A percentile compares a stretch with the other conserved stretches of the same genome.
phyloP scores from a whole-genome alignment of 768 basidiomycete species.

The Dendrothele bispora region DNA sequence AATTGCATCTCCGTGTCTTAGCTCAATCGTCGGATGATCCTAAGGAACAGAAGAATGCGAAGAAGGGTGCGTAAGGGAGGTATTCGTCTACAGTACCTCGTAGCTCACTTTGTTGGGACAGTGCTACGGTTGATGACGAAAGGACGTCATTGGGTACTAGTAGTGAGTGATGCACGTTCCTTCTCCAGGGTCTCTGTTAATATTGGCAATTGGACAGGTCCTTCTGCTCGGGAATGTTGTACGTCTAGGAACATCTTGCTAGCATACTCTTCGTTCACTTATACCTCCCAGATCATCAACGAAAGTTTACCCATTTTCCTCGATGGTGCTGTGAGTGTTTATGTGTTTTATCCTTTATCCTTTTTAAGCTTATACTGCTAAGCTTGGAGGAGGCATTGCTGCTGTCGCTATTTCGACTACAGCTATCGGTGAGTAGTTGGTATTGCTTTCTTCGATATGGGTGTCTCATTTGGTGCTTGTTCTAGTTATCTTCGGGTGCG shows the following conservation, averaged over 20 bases:
- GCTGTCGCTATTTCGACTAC: slow-evolving; percentile 79
- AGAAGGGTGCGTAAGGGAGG: slow-evolving; percentile 48
- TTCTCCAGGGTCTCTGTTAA: too few relatives aligned
- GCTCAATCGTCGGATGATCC: slow-evolving; percentile 77
- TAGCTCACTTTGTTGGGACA: slow-evolving; percentile 17
- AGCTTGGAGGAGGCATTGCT: slow-evolving; percentile 68
- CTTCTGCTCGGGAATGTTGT: slow-evolving; percentile 89
- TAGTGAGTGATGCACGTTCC: slow-evolving; percentile 51
- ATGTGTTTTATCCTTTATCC: background rate
- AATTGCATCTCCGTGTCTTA: slow-evolving; percentile 85
- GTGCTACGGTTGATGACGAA: slow-evolving; percentile 56
- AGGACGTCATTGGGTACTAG: slow-evolving; percentile 92
- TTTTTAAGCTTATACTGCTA: background rate
- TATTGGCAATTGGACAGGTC: slow-evolving; percentile 44
- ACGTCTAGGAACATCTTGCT: slow-evolving; percentile 19
- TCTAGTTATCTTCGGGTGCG: slow-evolving; percentile 81
- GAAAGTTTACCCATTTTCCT: slow-evolving; percentile 84
- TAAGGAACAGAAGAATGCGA: slow-evolving; percentile 66
- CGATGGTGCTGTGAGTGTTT: slow-evolving; percentile 61
- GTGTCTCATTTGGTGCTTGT: slow-evolving; percentile 4
- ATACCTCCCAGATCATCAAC: slow-evolving; percentile 62
- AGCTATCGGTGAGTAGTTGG: slow-evolving; percentile 57
- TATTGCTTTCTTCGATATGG: background rate
- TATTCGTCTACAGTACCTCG: background rate
- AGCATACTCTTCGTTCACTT: background rate